Evolutionary conservation across 345 rosid genomes (phyloP).

Genomic region (Euclidium syriacum): DNA sequence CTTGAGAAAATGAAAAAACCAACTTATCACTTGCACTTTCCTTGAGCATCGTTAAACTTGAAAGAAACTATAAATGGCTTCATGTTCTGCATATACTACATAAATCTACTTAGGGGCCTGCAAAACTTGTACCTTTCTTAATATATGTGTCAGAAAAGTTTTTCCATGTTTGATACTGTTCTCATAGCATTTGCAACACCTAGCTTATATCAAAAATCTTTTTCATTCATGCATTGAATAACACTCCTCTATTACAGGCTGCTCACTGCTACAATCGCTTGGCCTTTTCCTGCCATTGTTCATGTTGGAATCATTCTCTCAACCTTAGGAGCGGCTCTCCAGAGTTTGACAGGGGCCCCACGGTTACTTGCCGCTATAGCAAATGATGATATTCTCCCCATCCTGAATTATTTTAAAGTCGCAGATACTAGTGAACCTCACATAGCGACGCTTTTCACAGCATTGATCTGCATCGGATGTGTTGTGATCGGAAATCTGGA

Average conservation of each 20-base stretch:
- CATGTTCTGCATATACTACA: conserved; percentile 6
- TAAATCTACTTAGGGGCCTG: neutral
- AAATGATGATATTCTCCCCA: conserved; percentile 96
- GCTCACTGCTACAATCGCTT: conserved; percentile 91
- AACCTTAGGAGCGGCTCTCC: conserved; percentile 99
- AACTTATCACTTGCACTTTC: conserved; percentile 1
- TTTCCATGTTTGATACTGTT: neutral
- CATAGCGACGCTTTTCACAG: conserved; percentile 87
- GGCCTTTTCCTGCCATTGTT: conserved; percentile 86
- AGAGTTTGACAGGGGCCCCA: conserved; percentile 97
- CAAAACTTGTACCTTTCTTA: neutral
- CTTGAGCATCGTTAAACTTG: conserved; percentile 9
- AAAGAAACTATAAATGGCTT: neutral
- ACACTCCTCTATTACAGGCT: conserved; percentile 44
- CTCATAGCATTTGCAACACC: neutral
- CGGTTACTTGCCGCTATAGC: conserved; percentile 99
- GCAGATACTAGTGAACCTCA: conserved; percentile 87
- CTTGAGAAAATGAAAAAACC: conserved; percentile 6
- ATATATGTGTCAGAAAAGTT: neutral
- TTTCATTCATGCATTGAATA: neutral
- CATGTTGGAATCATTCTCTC: conserved; percentile 94
- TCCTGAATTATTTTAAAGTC: conserved; percentile 93
- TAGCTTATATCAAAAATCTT: neutral
- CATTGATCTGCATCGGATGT: conserved; percentile 81
- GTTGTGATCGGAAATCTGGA: conserved; percentile 95